Conservation (phyloP, 2,329 filamentous ascomycete genomes). For the Fusarium napiforme region DNA sequence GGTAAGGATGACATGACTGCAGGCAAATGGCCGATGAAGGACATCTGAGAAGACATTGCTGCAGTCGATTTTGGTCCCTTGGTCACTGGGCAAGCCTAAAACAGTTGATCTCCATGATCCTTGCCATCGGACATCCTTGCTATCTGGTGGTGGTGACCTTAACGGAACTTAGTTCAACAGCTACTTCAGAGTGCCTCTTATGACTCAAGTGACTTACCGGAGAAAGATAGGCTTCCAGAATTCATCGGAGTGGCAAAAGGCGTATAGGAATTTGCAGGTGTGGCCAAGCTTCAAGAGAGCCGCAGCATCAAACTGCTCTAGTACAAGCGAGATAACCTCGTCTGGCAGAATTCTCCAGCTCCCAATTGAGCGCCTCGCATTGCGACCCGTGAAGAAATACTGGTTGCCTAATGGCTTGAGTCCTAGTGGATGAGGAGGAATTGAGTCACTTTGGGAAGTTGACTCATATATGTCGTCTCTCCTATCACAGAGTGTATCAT, state of each 20-base stretch:
- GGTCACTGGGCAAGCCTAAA: constrained; percentile 64
- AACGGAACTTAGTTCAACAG: constrained; percentile 26
- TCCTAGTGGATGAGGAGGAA: constrained; percentile 83
- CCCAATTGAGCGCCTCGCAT: constrained; percentile 75
- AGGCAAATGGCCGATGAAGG: constrained; percentile 89
- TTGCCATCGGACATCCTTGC: constrained; percentile 66
- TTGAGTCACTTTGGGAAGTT: constrained; percentile 54
- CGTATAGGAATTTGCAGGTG: constrained; percentile 87
- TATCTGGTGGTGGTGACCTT: constrained; percentile 49
- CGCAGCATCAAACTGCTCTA: constrained; percentile 77
- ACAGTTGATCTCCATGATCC: constrained; percentile 88
- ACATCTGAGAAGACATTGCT: constrained; percentile 87
- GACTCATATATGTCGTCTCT: constrained; percentile 43
- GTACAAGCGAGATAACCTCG: constrained; percentile 78
- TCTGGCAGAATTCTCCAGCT: constrained; percentile 77
- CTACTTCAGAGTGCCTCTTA: constrained; percentile 16
- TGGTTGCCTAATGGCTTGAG: constrained; percentile 90
- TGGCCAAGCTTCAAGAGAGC: constrained; percentile 74
- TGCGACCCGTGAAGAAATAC: constrained; percentile 71
- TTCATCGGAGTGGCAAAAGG: constrained; percentile 85
- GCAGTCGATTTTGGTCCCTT: constrained; percentile 73
- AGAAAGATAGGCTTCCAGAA: constrained; percentile 89
- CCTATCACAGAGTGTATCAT: constrained; percentile 35
- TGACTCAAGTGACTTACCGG: constrained; percentile 70
- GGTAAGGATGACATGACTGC: constrained; percentile 77